Percentiles rank a stretch among this genome's conserved stretches.
phyloP scores from a whole-genome alignment of 1,284 basidiomycete genomes.

The Serendipita sp. region DNA sequence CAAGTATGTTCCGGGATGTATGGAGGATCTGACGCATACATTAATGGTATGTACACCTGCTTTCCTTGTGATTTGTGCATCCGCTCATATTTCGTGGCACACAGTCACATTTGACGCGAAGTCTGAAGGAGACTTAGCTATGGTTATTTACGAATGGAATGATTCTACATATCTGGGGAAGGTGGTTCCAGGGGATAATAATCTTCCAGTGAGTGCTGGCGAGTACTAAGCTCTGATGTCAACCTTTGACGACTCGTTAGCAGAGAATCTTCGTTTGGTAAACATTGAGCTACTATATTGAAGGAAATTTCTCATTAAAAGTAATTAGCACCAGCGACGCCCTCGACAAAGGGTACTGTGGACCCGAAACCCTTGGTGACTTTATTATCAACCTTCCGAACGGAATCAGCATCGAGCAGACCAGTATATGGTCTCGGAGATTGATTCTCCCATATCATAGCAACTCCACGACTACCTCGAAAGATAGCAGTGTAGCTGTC shows the following conservation, averaged over 20 bases:
- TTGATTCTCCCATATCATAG: constrained; percentile 33
- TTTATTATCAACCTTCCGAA: constrained; percentile 70
- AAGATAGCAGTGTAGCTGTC: constrained; percentile 11
- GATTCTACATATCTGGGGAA: constrained; percentile 78
- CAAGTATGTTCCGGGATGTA: constrained; percentile 97
- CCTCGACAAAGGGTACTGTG: constrained; percentile 56
- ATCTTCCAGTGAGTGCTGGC: constrained; percentile 45
- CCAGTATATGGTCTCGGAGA: constrained; percentile 66
- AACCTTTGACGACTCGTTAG: constrained; percentile 19
- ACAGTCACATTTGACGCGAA: constrained; percentile 64
- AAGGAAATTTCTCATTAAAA: neutral
- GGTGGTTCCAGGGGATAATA: constrained; percentile 41
- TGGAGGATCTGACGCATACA: constrained; percentile 62
- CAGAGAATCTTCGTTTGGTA: constrained; percentile 83
- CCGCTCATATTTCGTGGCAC: constrained; percentile 7
- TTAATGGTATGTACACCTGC: constrained; percentile 54
- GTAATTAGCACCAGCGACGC: constrained; percentile 43
- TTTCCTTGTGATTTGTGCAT: constrained; percentile 9
- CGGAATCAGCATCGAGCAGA: constrained; percentile 46
- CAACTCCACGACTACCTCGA: constrained; percentile 10
- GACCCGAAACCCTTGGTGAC: constrained; percentile 51
- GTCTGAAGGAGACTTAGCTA: constrained; percentile 83
- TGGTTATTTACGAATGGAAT: constrained; percentile 91
- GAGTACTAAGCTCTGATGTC: neutral
- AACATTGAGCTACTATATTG: neutral